Evolutionary conservation across 2,329 filamentous ascomycete genomes (phyloP), one percentile per base, ranked within the genome.

Genomic region (Cordyceps cicadae): DNA sequence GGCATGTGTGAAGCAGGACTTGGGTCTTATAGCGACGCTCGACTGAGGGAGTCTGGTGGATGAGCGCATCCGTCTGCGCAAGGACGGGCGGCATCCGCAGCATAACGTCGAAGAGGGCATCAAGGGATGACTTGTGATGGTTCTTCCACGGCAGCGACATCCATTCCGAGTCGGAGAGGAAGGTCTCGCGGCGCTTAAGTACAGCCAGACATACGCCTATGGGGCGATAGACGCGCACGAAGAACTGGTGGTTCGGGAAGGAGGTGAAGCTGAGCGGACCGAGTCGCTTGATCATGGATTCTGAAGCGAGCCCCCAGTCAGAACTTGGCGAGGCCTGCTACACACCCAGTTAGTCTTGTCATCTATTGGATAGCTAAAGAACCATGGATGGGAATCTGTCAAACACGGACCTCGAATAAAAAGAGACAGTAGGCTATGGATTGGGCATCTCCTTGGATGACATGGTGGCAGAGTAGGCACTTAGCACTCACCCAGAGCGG

Each of bases 211-310:
- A 72, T 72, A 83, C 81, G 51, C 78, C 79, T 53, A 73, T 76
- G 15, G 78, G 80, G 26, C 82, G 77, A 64, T 80, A 84, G 5
- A 84, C 75, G 12, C 81, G 76, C 26, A 77, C 76, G 60, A 84
- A 85, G 67, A 82, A 84, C 66, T 85, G 81, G 62, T 85, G 82
- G 12, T 78, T 74, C 2, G 82, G 82, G 58, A 85, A 85, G 0
- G 70, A 70, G 43, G 73, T 73, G 63, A 82, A 84, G 48, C 71
- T 68, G 3, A 71, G 69, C 0, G 82, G 79, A 0, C 81, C 81
- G 19, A 73, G 68, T 26, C 72, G 73, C 52, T 72, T 73, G 54
- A 82, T 69, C 11, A 64, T 62, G 61, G 74, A 72, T 56, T 71
- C 66, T 1, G 73, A 66, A 2, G 72, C 67, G 19, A 72, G 68